Base-by-base conservation (phyloP, 2,329 filamentous ascomycete species). In the Trichoderma atrobrunneum region DNA sequence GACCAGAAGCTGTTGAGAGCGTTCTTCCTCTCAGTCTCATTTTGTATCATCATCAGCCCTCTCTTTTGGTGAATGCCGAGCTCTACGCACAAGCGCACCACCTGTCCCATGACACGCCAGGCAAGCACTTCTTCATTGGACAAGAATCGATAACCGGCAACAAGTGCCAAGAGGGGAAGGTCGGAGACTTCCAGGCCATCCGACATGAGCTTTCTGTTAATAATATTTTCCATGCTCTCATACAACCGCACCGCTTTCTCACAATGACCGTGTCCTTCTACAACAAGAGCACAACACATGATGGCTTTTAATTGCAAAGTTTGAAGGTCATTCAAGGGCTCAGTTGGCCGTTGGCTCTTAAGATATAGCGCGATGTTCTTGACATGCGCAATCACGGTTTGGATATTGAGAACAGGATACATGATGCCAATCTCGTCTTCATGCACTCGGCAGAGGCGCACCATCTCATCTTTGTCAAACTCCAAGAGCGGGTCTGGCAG, bases 371-470 rank as follows among this genome's bases (percentile, higher is more conserved):
- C 91, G 1, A 97, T 83, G 72, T 87, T 86, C 74, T 88, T 90
- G 7, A 91, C 90, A 79, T 97, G 92, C 7, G 85, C 84, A 48
- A 93, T 90, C 51, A 97, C 84, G 56, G 87, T 86, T 56, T 92
- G 88, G 43, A 97, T 92, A 75, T 93, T 88, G 61, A 97, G 81
- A 5, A 97, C 88, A 0, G 95, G 95, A 79, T 97, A 97, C 93
- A 97, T 97, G 77, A 95, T 88, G 57, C 93, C 93, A 77, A 97
- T 91, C 79, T 98, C 95, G 77, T 98, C 94, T 75, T 97, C 93
- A 78, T 96, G 95, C 0, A 97, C 85, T 16, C 89, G 87, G 75
- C 93, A 93, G 16, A 98, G 83, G 1, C 93, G 89, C 24, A 95
- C 81, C 77, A 96, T 93, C 78, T 98, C 94, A 43, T 94, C 90